Evolutionary conservation across 75 land plant species (phyloP), one percentile per base, ranked within the genome.

Genomic region (Sequoiadendron giganteum): DNA sequence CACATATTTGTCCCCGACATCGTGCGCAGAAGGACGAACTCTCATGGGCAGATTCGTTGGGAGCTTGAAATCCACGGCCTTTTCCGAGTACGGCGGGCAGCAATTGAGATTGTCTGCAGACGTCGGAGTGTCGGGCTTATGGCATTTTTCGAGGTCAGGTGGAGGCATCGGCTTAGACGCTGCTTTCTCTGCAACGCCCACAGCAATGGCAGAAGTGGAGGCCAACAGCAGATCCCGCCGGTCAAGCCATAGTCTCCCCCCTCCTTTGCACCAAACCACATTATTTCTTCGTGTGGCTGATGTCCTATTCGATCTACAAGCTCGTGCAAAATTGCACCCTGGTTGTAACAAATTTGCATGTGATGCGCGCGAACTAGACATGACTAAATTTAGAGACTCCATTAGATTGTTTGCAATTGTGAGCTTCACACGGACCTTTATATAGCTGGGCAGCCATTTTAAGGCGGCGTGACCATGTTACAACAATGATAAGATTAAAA

Each of bases 121-220:
- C 0, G n/a, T 30, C 3, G 94, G 93, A 18, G 90, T n/a, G 72
- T 90, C 87, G 0, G 93, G 90, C 1, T 68, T 76, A 58, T 91
- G 89, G 48, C 97, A 95, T 13, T 89, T 84, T 32, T 89, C 42
- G n/a, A 92, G 28, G 45, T 92, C 89, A 47, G 92, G 95, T 3
- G 90, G 87, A 5, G 45, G 19, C 2, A 91, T 28, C 1, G 93
- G 90, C 34, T 88, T 88, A 2, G 77, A 87, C 1, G 39, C 30
- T 25, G 92, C 89, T 10, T 77, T 32, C 8, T 10, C 7, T n/a
- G n/a, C 9, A 0, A 2, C 32, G 7, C 76, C 76, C 36, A 32
- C 6, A 25, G 34, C 76, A 32, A 72, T 32, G 34, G 76, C 28
- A 0, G 76, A 72, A 13, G 76, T 72, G 2, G 76, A n/a, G 30